Evolutionary conservation across 805 yeast genomes (phyloP), one percentile per base, ranked within the genome.

Genomic region (Hanseniaspora guilliermondii): DNA sequence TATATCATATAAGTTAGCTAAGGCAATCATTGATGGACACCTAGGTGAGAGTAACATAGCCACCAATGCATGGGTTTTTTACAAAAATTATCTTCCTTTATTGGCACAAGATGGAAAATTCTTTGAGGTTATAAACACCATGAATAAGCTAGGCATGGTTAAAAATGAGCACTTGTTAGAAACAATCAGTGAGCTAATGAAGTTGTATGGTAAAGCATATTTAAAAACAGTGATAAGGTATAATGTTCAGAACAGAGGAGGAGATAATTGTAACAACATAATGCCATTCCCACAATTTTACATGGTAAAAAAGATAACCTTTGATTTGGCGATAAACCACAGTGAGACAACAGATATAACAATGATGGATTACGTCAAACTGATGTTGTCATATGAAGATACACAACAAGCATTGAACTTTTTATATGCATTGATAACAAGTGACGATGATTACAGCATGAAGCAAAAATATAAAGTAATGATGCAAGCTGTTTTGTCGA

Each of bases 231-330:
- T 52, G 33, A 37, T 52, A 8, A 7, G 16, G 9, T 52, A 22
- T 21, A 52, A 44, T 21, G 24, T 35, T 14, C 9, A 7, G 21
- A 39, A n/a, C 17, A 21, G 16, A 22, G 14, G 17, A 7, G 21
- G 12, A 3, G 19, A 44, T 9, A 25, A 44, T 5, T 6, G 22
- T 1, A 14, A 17, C 8, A 22, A 6, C 2, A 24, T 49, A 5
- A 33, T 52, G n/a, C 55, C 55, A 37, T 52, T 52, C 22, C 40
- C 39, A 17, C 55, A 52, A 19, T 52, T 52, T 27, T 47, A 42
- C 37, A 41, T 52, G 9, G 24, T 52, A 9, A 52, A 52, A 25
- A 39, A 44, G n/a, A 42, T 44, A 4, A 35, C 40, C 9, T 44
- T 52, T 19, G 40, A 36, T 11, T n/a, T 4, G 24, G 45, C 44